Evolutionary conservation across 2,329 filamentous ascomycete genomes (phyloP).

Genomic region (Cercospora sojina): DNA sequence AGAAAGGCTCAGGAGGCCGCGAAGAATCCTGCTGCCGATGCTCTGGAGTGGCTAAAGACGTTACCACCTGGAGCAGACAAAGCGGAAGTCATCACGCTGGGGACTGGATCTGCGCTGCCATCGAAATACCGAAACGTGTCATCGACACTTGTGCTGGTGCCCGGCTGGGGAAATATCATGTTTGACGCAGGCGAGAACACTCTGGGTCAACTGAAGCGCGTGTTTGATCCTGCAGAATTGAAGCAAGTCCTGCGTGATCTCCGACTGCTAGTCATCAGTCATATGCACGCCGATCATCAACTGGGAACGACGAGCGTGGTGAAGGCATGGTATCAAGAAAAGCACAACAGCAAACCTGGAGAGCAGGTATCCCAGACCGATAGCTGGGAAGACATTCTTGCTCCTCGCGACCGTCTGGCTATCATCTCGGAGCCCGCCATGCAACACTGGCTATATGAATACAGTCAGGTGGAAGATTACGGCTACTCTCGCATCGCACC

Average conservation of each 20-base stretch:
- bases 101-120: slow-evolving; percentile 85
- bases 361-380: slow-evolving; percentile 11
- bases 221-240: slow-evolving; percentile 65
- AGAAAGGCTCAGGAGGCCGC: slow-evolving; percentile 42
- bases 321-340: slow-evolving; percentile 70
- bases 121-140: slow-evolving; percentile 97
- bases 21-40: slow-evolving; percentile 43
- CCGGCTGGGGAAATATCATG: slow-evolving; percentile 81
- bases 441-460: slow-evolving; percentile 75
- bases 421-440: slow-evolving; percentile 71
- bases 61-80: slow-evolving; percentile 65
- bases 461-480: slow-evolving; percentile 72
- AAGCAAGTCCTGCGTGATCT: slow-evolving; percentile 73
- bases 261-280: slow-evolving; percentile 85
- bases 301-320: slow-evolving; percentile 81
- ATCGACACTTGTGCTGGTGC: slow-evolving; percentile 78
- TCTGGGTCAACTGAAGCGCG: slow-evolving; percentile 77
- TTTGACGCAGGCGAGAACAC: slow-evolving; percentile 93
- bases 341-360: slow-evolving; percentile 44
- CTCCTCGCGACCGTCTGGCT: slow-evolving; percentile 47
- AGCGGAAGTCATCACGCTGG: slow-evolving; percentile 80
- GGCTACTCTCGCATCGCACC: slow-evolving; percentile 63
- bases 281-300: slow-evolving; percentile 95
- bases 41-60: slow-evolving; percentile 59
- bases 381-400: slow-evolving; percentile 30